phyloP scores from a whole-genome alignment of 2,329 filamentous ascomycete species.

The Rhytidhysteron rufulum region DNA sequence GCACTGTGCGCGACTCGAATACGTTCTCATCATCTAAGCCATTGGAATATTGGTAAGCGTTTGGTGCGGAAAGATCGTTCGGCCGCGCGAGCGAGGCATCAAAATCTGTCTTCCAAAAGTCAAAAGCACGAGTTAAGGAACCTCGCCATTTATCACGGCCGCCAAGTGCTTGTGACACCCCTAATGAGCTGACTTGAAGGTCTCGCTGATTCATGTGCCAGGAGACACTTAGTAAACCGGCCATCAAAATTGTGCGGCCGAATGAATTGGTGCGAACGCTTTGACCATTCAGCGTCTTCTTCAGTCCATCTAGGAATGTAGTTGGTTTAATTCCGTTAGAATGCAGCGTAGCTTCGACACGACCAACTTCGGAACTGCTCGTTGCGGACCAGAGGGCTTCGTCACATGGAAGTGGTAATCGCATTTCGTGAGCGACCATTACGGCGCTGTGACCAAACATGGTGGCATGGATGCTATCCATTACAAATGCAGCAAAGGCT shows the following conservation, averaged over 20 bases:
- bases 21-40: constrained; percentile 61
- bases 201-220: constrained; percentile 99
- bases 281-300: constrained; percentile 80
- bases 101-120: constrained; percentile 90
- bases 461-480: constrained; percentile 93
- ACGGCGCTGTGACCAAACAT: constrained; percentile 98
- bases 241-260: constrained; percentile 89
- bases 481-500: constrained; percentile 89
- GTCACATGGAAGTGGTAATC: constrained; percentile 85
- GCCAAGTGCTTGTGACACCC: constrained; percentile 73
- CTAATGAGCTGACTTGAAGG: constrained; percentile 83
- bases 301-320: constrained; percentile 86
- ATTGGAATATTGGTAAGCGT: constrained; percentile 28
- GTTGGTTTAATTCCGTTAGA: constrained; percentile 79
- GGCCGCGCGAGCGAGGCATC: constrained; percentile 71
- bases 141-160: constrained; percentile 88
- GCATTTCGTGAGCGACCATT: constrained; percentile 96
- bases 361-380: constrained; percentile 78
- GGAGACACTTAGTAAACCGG: constrained; percentile 84
- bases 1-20: constrained; percentile 81
- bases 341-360: constrained; percentile 75
- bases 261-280: constrained; percentile 89
- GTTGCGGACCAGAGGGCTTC: constrained; percentile 89
- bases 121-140: constrained; percentile 80
- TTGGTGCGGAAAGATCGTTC: constrained; percentile 26